Base-by-base conservation (phyloP, 225 moss, liverwort and hornwort genomes). In the Antitrichia curtipendula region DNA sequence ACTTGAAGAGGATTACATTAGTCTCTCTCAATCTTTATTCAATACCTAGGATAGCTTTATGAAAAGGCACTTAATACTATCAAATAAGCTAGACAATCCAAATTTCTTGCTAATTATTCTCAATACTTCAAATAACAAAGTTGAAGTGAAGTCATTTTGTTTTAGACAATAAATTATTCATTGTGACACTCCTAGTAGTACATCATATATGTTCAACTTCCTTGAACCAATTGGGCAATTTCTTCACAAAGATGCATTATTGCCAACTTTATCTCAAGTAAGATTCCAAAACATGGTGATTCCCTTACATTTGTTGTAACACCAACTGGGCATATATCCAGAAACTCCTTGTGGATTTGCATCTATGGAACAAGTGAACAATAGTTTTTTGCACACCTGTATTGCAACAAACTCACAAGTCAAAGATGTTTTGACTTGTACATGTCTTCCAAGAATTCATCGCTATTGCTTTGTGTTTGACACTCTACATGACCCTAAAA, bases 381-480 rank as follows among this genome's bases (percentile, higher is more conserved):
- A 70, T 0, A 15, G 0, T 25, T 27, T 71, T 0, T 70, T 41
- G 0, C 2, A 41, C 41, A 41, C 15, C 1, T 41, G 9, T 1
- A 15, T 41, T 2, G 1, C 70, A 41, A 41, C 2, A 70, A 41
- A 24, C 0, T 40, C 1, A 3, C 2, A 43, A 27, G 5, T 16
- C 8, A 13, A 41, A 14, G 14, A 40, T 40, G 4, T 40, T 70
- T 27, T 0, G 1, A 7, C 40, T 41, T 25, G 5, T 2, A 70
- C 0, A 2, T 25, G 25, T 8, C 8, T 0, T 70, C 25, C 41
- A 27, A 9, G 9, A 41, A 0, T 41, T 41, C 3, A 15, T 1
- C 5, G 3, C 5, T 9, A 6, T 0, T 27, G 0, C 5, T 71
- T 0, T 25, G 1, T 6, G 6, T 24, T 16, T 27, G 3, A 10